phyloP scores from a whole-genome alignment of 768 basidiomycete genomes.

The Mycena crocata region DNA sequence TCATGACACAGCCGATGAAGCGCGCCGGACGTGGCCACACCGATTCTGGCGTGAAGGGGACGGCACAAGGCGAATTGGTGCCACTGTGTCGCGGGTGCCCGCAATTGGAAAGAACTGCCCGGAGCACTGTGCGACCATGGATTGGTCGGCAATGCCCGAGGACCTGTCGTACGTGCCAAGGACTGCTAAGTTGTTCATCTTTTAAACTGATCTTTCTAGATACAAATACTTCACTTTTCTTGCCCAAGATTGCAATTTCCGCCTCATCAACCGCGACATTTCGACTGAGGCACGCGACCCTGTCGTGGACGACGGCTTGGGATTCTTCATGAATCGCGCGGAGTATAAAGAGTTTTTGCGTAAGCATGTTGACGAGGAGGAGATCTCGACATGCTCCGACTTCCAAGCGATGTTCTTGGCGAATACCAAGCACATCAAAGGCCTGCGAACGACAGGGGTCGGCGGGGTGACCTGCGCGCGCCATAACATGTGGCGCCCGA shows the following conservation, averaged over 20 bases:
- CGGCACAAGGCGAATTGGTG: not conserved
- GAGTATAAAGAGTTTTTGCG: not conserved
- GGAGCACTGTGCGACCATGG: not conserved
- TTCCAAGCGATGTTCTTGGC: too few relatives aligned
- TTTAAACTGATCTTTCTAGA: not conserved
- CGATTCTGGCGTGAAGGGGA: not conserved
- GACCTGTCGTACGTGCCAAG: not conserved
- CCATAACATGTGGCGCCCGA: too few relatives aligned
- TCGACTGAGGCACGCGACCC: not conserved
- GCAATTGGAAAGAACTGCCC: not conserved
- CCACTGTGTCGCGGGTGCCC: not conserved
- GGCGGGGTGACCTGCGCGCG: too few relatives aligned
- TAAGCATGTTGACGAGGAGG: too few relatives aligned
- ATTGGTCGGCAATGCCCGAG: constrained; percentile 6
- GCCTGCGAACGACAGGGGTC: too few relatives aligned
- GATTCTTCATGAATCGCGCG: not conserved
- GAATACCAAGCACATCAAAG: too few relatives aligned
- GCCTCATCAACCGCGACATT: too few relatives aligned
- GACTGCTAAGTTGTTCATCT: not conserved
- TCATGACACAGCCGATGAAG: not conserved
- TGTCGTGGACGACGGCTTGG: not conserved
- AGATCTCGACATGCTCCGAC: too few relatives aligned
- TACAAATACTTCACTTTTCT: constrained; percentile 1
- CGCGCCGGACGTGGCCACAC: not conserved
- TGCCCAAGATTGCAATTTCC: constrained; percentile 3